These are phyloP conservation scores for Linum tenue DNA, from an alignment of 345 rosid genomes.

Conservation along the genomic window DNA sequence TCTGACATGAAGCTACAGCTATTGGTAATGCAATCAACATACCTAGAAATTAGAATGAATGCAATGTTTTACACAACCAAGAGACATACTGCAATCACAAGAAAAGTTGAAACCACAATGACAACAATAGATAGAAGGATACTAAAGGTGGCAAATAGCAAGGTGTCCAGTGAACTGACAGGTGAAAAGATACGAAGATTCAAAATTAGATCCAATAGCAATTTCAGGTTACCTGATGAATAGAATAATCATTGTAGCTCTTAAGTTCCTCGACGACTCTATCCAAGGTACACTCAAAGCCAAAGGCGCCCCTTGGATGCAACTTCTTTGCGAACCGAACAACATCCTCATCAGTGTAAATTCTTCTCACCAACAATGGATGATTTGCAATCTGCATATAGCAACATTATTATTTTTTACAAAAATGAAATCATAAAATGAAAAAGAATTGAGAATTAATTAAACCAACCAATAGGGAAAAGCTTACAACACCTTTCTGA, in stretches of 20 bases:
- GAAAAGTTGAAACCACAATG: too few species aligned
- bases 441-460: background rate
- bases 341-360: constrained; percentile 69
- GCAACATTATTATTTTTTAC: background rate
- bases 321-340: constrained; percentile 61
- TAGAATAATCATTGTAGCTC: constrained; percentile 73
- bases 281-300: constrained; percentile 75
- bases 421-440: background rate
- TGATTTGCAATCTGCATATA: constrained; percentile 79
- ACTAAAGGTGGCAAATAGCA: too few species aligned
- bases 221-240: constrained; percentile 60
- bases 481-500: constrained; percentile 56
- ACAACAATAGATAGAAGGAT: too few species aligned
- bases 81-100: too few species aligned
- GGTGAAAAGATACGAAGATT: background rate
- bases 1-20: too few species aligned
- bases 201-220: background rate
- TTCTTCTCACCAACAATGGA: constrained; percentile 82
- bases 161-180: background rate
- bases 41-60: too few species aligned
- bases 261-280: constrained; percentile 77
- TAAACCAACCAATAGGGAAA: background rate
- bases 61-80: too few species aligned
- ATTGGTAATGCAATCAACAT: too few species aligned
- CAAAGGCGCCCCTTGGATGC: constrained; percentile 81